A percentile compares a stretch with the other conserved stretches of the same genome.
phyloP scores from a whole-genome alignment of 805 yeast species.

The Saturnispora dispora region DNA sequence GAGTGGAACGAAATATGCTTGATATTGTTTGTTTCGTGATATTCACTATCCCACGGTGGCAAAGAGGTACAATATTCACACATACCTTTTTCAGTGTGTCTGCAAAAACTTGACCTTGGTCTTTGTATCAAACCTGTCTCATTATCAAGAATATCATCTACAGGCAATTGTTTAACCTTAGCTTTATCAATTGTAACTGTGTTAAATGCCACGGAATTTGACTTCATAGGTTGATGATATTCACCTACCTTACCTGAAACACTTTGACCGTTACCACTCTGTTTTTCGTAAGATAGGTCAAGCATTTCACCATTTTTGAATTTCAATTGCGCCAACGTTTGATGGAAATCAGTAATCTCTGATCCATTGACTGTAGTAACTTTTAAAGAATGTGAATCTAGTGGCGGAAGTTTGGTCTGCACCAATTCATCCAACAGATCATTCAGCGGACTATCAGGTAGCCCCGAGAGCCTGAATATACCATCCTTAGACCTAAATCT shows the following conservation, averaged over 20 bases:
- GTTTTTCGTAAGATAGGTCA: constrained; percentile 31
- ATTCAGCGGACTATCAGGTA: constrained; percentile 13
- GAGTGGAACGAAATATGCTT: constrained; percentile 89
- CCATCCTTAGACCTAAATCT: constrained; percentile 85
- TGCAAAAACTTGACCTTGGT: constrained; percentile 53
- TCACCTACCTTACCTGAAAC: constrained; percentile 10
- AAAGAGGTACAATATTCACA: constrained; percentile 94
- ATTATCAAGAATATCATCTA: constrained; percentile 59
- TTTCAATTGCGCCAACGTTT: constrained; percentile 34
- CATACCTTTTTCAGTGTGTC: constrained; percentile 92
- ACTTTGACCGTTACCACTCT: constrained; percentile 2
- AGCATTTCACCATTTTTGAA: constrained; percentile 56
- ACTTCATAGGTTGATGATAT: background rate
- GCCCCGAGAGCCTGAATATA: constrained; percentile 54
- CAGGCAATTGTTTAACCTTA: constrained; percentile 39
- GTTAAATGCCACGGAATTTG: constrained; percentile 6
- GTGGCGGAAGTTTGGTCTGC: constrained; percentile 25
- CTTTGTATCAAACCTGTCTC: constrained; percentile 69
- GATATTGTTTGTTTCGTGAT: constrained; percentile 64
- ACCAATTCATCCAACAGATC: constrained; percentile 21
- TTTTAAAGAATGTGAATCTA: constrained; percentile 7
- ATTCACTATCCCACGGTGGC: constrained; percentile 87
- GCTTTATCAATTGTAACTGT: constrained; percentile 8
- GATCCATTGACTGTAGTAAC: background rate
- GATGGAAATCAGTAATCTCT: constrained; percentile 1